Evolutionary conservation across 2,329 filamentous ascomycete genomes (phyloP).

Genomic region (Fusarium kyushuense): DNA sequence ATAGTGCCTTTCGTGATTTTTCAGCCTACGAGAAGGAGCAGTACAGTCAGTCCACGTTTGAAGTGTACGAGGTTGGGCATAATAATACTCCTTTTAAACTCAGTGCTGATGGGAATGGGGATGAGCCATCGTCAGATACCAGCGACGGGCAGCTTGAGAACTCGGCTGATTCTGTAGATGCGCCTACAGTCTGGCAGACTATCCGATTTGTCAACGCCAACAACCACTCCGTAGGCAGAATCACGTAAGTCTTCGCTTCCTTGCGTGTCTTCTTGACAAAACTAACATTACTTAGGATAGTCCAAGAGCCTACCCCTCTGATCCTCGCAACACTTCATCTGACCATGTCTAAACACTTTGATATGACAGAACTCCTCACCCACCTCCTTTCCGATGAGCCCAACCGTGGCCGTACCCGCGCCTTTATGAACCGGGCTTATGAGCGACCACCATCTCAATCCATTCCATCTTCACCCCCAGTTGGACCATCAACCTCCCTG

Average conservation of each 20-base stretch:
- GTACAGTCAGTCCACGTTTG: conserved; percentile 64
- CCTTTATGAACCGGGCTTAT: conserved; percentile 65
- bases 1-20: conserved; percentile 51
- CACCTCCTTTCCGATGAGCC: conserved; percentile 64
- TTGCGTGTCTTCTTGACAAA: not conserved
- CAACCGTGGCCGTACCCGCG: conserved; percentile 59
- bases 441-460: conserved; percentile 41
- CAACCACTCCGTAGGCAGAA: conserved; percentile 64
- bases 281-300: conserved; percentile 56
- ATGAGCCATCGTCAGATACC: conserved; percentile 37
- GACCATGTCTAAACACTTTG: conserved; percentile 68
- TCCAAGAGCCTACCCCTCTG: conserved; percentile 71
- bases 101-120: conserved; percentile 47
- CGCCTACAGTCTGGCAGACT: conserved; percentile 57
- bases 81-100: conserved; percentile 57
- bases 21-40: conserved; percentile 54
- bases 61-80: conserved; percentile 67
- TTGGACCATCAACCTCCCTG: conserved; percentile 18
- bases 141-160: conserved; percentile 45
- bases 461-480: conserved; percentile 30
- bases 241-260: conserved; percentile 59
- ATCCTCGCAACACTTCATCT: conserved; percentile 70
- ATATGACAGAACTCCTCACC: conserved; percentile 70
- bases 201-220: conserved; percentile 55
- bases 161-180: conserved; percentile 53